A percentile compares a stretch with the other conserved stretches of the same genome.
Evolutionary conservation across 805 yeast genomes (phyloP).

Genomic region (Metschnikowia noctiluminum): DNA sequence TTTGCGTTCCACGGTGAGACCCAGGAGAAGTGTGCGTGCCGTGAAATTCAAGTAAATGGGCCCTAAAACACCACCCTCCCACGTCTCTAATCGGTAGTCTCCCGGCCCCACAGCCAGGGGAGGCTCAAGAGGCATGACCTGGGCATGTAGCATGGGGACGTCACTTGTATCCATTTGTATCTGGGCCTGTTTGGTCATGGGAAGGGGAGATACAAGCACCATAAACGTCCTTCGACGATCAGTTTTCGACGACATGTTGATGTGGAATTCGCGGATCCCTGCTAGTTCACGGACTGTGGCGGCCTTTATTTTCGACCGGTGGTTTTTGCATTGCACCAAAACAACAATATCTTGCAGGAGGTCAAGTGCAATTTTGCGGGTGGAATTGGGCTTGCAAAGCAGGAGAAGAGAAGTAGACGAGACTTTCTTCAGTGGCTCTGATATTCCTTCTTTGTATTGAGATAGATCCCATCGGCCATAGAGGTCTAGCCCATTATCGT

Average conservation of each 20-base stretch:
- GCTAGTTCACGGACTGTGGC: slow-evolving; percentile 48
- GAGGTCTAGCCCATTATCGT: slow-evolving; percentile 56
- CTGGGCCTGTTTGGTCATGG: slow-evolving; percentile 46
- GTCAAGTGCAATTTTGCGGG: slow-evolving; percentile 3
- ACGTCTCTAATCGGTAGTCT: slow-evolving; percentile 33
- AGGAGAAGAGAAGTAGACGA: slow-evolving; percentile 7
- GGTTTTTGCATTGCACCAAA: slow-evolving; percentile 56
- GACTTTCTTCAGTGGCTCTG: background rate
- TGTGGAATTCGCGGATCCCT: slow-evolving; percentile 46
- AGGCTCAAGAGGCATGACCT: slow-evolving; percentile 33
- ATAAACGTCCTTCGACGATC: slow-evolving; percentile 26
- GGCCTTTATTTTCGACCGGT: slow-evolving; percentile 43
- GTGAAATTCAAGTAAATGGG: slow-evolving; percentile 37
- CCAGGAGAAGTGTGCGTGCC: slow-evolving; percentile 34
- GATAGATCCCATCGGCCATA: slow-evolving; percentile 49
- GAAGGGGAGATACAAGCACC: slow-evolving; percentile 46
- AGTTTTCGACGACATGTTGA: slow-evolving; percentile 17
- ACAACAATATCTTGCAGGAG: slow-evolving; percentile 33
- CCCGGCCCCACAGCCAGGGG: slow-evolving; percentile 6
- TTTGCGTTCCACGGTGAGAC: slow-evolving; percentile 24
- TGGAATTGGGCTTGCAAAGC: slow-evolving; percentile 4
- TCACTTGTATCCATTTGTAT: slow-evolving; percentile 42
- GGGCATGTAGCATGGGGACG: slow-evolving; percentile 45
- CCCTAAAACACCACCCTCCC: slow-evolving; percentile 36
- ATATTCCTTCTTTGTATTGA: background rate